Evolutionary conservation across 1,284 basidiomycete species (phyloP), one percentile per base, ranked within the genome.

Genomic region (Pseudozyma tsukubaensis): DNA sequence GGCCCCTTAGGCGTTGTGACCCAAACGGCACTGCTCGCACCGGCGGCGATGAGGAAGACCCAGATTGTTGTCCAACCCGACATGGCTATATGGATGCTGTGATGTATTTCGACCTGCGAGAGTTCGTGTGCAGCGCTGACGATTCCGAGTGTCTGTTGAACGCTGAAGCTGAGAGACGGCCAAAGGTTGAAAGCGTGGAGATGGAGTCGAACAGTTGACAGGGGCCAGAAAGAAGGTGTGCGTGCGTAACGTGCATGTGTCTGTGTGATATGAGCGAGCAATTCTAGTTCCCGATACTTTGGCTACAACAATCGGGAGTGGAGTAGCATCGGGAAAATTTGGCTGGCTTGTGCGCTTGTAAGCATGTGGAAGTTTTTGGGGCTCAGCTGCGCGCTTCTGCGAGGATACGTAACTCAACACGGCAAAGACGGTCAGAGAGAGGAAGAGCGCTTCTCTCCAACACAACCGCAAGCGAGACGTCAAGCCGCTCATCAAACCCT

Each of bases 21-120:
- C 82, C 82, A 84, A 3, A 66, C 59, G 14, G 62, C 75, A 40
- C 73, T 57, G 51, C 76, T 79, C 18, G 73, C 71, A 24, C 59
- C 63, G 9, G 74, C 77, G 35, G 70, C 76, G 29, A 70, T 61
- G 50, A 81, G 68, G 29, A 82, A 68, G 36, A 79, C 82, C 77
- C 79, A 79, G 49, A 84, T 70, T 24, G 73, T 71, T 40, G 77
- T 82, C 79, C 78, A 84, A 63, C 83, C 83, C 55, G 83, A 83
- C 82, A 83, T 83, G 57, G 42, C 36, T 48, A 37, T 57, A 34
- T 48, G 12, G 36, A 40, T 36, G 50, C 8, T 9, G 6, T 36
- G 19, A 8, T 18, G 37, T 39, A 34, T n/a, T n/a, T n/a, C n/a
- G n/a, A n/a, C n/a, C n/a, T n/a, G n/a, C n/a, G n/a, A n/a, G n/a